Conservation (phyloP, 345 rosid species). For the Stellera chamaejasme region DNA sequence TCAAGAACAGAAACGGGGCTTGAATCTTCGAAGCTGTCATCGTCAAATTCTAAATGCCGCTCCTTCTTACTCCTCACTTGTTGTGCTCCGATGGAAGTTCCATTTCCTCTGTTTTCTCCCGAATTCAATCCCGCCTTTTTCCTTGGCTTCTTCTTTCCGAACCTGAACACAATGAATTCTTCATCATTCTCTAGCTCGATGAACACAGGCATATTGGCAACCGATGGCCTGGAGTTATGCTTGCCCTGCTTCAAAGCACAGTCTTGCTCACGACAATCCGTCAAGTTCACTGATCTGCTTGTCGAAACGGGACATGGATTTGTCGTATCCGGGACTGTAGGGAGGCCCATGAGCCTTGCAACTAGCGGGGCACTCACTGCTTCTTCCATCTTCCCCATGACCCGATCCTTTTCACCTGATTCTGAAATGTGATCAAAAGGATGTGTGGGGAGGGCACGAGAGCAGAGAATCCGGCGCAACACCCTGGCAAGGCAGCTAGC, state of each 20-base stretch:
- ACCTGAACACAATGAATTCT: slow-evolving; percentile 53
- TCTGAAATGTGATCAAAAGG: slow-evolving; percentile 46
- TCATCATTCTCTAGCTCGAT: slow-evolving; percentile 64
- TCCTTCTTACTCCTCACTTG: slow-evolving; percentile 3
- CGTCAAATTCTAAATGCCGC: slow-evolving; percentile 26
- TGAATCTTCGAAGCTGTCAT: slow-evolving; percentile 50
- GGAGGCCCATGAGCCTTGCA: slow-evolving; percentile 84
- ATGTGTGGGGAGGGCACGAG: slow-evolving; percentile 40
- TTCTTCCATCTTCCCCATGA: slow-evolving; percentile 11
- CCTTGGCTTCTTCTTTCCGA: slow-evolving; percentile 24
- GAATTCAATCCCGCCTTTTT: slow-evolving; percentile 9
- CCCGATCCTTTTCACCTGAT: slow-evolving; percentile 8
- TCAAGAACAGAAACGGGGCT: slow-evolving; percentile 95
- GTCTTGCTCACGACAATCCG: slow-evolving; percentile 31
- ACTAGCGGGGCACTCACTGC: slow-evolving; percentile 41
- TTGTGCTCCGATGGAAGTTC: background rate
- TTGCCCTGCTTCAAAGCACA: slow-evolving; percentile 14
- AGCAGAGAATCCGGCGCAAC: slow-evolving; percentile 50
- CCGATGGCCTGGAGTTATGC: slow-evolving; percentile 31
- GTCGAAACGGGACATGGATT: slow-evolving; percentile 25
- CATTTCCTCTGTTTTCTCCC: slow-evolving; percentile 17
- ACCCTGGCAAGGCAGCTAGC: slow-evolving; percentile 40
- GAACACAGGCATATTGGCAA: slow-evolving; percentile 30
- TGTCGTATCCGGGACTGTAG: slow-evolving; percentile 24
- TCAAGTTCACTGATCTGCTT: slow-evolving; percentile 45